Conservation (phyloP, 495 filamentous ascomycete species). For the Aspergillus taichungensis region DNA sequence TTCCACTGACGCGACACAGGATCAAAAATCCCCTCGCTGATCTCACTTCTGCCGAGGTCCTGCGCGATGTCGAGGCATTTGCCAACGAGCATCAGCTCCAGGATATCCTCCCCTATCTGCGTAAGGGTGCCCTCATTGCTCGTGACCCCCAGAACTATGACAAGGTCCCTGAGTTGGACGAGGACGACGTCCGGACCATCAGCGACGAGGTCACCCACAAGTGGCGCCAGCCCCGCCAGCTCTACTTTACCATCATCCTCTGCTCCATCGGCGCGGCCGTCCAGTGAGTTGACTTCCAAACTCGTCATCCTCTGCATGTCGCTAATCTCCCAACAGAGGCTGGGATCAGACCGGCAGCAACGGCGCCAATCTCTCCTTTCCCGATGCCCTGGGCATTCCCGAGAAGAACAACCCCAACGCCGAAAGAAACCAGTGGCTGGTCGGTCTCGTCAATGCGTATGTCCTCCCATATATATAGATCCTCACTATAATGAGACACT, state of each 20-base stretch:
- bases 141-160: constrained; percentile 50
- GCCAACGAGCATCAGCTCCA: constrained; percentile 35
- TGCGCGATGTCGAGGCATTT: constrained; percentile 50
- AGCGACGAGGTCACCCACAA: constrained; percentile 50
- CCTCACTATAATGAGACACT: constrained; percentile 13
- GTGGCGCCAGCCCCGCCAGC: constrained; percentile 53
- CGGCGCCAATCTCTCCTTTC: constrained; percentile 59
- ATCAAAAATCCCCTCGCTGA: constrained; percentile 57
- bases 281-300: constrained; percentile 31
- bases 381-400: constrained; percentile 48
- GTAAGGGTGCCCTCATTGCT: constrained; percentile 57
- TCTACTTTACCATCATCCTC: constrained; percentile 63
- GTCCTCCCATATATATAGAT: constrained; percentile 12
- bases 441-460: constrained; percentile 55
- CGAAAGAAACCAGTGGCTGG: constrained; percentile 46
- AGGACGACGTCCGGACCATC: constrained; percentile 44
- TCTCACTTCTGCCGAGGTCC: constrained; percentile 39
- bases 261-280: constrained; percentile 65
- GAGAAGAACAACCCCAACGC: constrained; percentile 17
- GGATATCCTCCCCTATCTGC: constrained; percentile 40
- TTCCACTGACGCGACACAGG: constrained; percentile 16
- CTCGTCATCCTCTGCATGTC: neutral
- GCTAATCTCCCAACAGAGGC: constrained; percentile 23
- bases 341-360: constrained; percentile 74
- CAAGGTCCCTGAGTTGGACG: constrained; percentile 46